phyloP scores from a whole-genome alignment of 257 asterid species.

The Lavandula angustifolia region DNA sequence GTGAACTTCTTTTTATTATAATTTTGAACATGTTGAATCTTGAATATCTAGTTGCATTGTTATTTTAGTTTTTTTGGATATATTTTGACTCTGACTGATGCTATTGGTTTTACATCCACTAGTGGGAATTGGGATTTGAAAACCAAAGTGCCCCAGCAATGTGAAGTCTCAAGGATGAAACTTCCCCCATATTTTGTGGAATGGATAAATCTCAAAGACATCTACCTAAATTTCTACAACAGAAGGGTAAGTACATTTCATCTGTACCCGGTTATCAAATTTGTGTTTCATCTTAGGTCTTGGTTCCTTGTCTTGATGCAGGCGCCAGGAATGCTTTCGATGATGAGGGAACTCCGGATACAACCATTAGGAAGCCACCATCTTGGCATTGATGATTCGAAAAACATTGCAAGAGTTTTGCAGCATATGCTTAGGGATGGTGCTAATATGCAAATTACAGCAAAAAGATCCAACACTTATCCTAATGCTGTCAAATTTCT shows the following conservation, averaged over 20 bases:
- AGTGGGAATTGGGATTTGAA: conserved; percentile 99
- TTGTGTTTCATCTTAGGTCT: too few species aligned
- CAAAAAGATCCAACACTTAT: conserved; percentile 48
- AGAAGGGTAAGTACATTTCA: conserved; percentile 72
- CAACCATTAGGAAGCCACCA: conserved; percentile 77
- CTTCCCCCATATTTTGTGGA: conserved; percentile 86
- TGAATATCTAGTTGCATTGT: too few species aligned
- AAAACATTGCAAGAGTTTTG: conserved; percentile 75
- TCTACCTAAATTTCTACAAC: conserved; percentile 79
- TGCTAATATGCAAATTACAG: conserved; percentile 83
- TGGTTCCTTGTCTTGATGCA: conserved; percentile 34
- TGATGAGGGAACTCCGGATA: conserved; percentile 79
- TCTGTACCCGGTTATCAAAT: too few species aligned
- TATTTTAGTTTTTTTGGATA: neutral
- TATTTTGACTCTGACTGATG: conserved; percentile 28
- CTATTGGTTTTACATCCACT: conserved; percentile 28
- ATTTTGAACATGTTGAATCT: neutral
- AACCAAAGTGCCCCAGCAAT: conserved; percentile 88
- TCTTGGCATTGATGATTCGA: conserved; percentile 88
- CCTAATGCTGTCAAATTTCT: conserved; percentile 51
- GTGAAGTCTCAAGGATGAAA: conserved; percentile 61
- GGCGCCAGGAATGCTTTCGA: conserved; percentile 90
- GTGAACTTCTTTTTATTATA: conserved; percentile 43
- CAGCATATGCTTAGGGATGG: conserved; percentile 77
- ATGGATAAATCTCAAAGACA: conserved; percentile 95